Conservation (phyloP, 768 basidiomycete species). For the Auricularia cornea region DNA sequence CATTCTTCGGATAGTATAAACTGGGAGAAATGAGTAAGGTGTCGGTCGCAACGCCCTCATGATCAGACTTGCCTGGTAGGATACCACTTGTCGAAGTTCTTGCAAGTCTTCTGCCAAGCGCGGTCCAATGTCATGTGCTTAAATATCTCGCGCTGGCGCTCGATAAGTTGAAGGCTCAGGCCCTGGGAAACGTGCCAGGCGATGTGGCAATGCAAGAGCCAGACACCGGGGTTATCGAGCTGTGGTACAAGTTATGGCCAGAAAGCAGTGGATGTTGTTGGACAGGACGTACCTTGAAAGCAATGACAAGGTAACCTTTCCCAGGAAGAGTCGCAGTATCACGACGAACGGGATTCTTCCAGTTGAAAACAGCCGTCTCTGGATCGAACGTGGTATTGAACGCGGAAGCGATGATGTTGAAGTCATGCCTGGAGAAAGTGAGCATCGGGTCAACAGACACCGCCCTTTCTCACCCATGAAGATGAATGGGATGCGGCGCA, state of each 20-base stretch:
- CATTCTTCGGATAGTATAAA: neutral
- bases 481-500: constrained; percentile 18
- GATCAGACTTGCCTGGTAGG: neutral
- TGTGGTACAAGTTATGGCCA: neutral
- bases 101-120: neutral
- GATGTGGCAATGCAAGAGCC: constrained; percentile 5
- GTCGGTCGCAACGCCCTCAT: no score
- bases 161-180: neutral
- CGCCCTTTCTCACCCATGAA: constrained; percentile 22
- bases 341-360: constrained; percentile 1
- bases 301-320: neutral
- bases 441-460: no score
- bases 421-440: neutral
- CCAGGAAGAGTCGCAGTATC: constrained; percentile 4
- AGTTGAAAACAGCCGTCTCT: neutral
- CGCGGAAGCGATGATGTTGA: neutral
- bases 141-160: neutral
- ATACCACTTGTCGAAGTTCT: neutral
- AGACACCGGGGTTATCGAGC: constrained; percentile 3
- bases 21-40: neutral
- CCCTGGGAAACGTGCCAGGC: constrained; percentile 5
- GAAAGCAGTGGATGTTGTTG: no score
- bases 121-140: neutral
- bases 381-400: neutral
- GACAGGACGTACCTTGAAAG: neutral